phyloP scores from a whole-genome alignment of 176 grass and related monocot species.

The Eleusine coracana region DNA sequence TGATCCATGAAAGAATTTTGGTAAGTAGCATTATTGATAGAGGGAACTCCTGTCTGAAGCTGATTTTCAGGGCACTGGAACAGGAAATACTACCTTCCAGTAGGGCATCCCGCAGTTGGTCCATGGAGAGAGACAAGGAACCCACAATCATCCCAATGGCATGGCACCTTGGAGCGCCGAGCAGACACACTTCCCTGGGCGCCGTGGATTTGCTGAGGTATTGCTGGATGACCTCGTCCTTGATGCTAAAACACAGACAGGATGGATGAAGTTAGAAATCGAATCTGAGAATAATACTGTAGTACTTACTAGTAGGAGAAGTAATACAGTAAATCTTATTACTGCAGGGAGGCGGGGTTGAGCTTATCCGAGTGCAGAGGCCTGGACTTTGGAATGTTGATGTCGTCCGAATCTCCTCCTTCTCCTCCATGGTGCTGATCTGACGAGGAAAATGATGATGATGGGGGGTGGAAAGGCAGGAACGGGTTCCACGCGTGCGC shows the following conservation, averaged over 20 bases:
- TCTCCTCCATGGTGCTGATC: not conserved
- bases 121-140: conserved; percentile 57
- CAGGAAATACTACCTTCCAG: conserved; percentile 54
- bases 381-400: conserved; percentile 44
- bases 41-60: too few relatives aligned
- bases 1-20: too few relatives aligned
- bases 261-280: not conserved
- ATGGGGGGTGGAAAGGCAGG: conserved; percentile 9
- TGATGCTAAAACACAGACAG: conserved; percentile 45
- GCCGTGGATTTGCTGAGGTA: conserved; percentile 45
- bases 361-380: conserved; percentile 70
- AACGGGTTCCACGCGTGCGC: conserved; percentile 52
- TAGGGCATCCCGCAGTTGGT: conserved; percentile 65
- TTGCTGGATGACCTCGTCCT: conserved; percentile 73
- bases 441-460: not conserved
- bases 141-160: conserved; percentile 64
- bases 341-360: conserved; percentile 72
- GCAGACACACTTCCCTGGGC: conserved; percentile 43
- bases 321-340: conserved; percentile 47
- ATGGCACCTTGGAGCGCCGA: conserved; percentile 60
- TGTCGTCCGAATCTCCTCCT: not conserved
- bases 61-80: too few relatives aligned
- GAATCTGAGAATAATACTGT: not conserved
- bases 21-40: too few relatives aligned
- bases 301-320: not conserved